phyloP scores from a whole-genome alignment of 768 basidiomycete species.

The Auriscalpium microsporum region DNA sequence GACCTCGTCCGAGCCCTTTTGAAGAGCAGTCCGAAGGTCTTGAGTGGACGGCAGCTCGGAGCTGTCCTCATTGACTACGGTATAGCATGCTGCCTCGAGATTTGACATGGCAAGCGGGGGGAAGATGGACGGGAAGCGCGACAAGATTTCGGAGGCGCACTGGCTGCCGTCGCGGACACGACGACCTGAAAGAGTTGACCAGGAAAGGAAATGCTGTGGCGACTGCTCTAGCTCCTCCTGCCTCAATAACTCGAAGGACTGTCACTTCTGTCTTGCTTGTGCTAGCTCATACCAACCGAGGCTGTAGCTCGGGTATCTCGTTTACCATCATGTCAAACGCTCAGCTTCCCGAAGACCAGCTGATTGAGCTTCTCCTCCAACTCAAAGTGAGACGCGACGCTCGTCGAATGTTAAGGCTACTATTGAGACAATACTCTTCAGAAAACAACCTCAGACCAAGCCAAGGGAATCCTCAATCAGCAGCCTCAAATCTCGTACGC shows the following conservation, averaged over 20 bases:
- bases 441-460: conserved; percentile 71
- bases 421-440: conserved; percentile 19
- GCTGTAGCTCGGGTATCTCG: no score
- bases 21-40: conserved; percentile 74
- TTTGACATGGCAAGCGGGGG: conserved; percentile 23
- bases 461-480: conserved; percentile 56
- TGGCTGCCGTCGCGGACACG: background rate
- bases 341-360: conserved; percentile 51
- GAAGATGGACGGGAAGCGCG: conserved; percentile 1
- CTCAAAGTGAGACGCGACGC: conserved; percentile 39
- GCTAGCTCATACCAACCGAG: no score
- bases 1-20: conserved; percentile 95
- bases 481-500: conserved; percentile 75
- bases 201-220: background rate
- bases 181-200: background rate
- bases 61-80: conserved; percentile 65
- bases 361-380: conserved; percentile 67
- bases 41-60: conserved; percentile 70
- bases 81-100: conserved; percentile 65
- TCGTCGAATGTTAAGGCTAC: background rate
- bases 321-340: conserved; percentile 38
- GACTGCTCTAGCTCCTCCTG: background rate
- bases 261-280: no score
- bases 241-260: no score
- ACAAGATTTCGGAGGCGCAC: background rate